These are phyloP conservation scores for Lentinus brumalis DNA, from an alignment of 768 basidiomycete genomes.

Conservation along the genomic window DNA sequence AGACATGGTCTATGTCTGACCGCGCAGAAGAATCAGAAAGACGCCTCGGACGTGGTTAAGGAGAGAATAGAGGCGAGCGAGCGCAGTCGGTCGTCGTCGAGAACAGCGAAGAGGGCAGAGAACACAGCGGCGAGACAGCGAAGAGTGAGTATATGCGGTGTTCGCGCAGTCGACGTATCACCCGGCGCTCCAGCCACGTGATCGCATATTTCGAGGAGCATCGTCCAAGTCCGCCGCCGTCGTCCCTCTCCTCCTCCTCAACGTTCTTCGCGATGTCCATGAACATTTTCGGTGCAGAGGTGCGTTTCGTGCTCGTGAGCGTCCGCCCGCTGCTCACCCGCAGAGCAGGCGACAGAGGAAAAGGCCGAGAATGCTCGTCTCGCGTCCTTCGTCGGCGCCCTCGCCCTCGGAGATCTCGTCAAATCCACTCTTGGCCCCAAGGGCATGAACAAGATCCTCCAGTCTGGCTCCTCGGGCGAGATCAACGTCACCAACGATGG, in stretches of 20 bases:
- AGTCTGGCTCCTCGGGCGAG: constrained; percentile 84
- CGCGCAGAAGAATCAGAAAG: not conserved
- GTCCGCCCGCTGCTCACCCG: constrained; percentile 8
- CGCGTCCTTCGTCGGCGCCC: constrained; percentile 95
- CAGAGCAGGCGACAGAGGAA: constrained; percentile 78
- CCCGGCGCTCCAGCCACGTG: not conserved
- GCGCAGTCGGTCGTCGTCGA: constrained; percentile 2
- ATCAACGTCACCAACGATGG: constrained; percentile 99
- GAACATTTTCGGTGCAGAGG: constrained; percentile 73
- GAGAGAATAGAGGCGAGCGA: constrained; percentile 16
- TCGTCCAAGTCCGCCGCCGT: not conserved
- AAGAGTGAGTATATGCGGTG: not conserved
- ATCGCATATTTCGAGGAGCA: constrained; percentile 7
- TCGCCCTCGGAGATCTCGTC: constrained; percentile 96
- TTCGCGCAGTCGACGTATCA: not conserved
- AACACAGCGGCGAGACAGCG: not conserved
- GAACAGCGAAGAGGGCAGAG: not conserved
- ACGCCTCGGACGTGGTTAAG: not conserved
- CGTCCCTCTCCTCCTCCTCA: not conserved
- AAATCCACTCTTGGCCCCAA: constrained; percentile 98
- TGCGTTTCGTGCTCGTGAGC: constrained; percentile 22
- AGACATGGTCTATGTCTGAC: constrained; percentile 35
- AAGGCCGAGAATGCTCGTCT: constrained; percentile 98
- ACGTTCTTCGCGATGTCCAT: constrained; percentile 52
- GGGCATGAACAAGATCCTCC: constrained; percentile 99